A percentile compares a stretch with the other conserved stretches of the same genome.
phyloP scores from a whole-genome alignment of 352 stramenopile species.

The Phytophthora capsici region DNA sequence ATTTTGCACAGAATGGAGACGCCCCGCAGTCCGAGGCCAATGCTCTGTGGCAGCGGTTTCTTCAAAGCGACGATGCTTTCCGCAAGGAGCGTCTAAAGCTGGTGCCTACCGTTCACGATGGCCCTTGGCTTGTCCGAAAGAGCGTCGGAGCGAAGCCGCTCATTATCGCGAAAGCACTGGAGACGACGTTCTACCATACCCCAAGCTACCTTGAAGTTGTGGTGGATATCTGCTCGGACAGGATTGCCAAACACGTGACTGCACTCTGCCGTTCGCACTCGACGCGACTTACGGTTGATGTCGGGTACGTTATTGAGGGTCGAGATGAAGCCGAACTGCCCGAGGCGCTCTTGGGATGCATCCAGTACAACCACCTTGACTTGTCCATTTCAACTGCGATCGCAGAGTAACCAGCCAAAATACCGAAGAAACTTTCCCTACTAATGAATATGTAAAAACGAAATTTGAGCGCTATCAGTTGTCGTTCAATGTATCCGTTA shows the following conservation, averaged over 20 bases:
- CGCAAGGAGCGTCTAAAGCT: constrained; percentile 82
- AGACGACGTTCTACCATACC: constrained; percentile 69
- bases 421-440: not conserved
- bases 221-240: constrained; percentile 80
- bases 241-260: constrained; percentile 80
- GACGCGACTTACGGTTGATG: constrained; percentile 72
- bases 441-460: constrained; percentile 29
- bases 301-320: constrained; percentile 86
- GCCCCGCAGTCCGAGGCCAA: constrained; percentile 34
- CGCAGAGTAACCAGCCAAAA: constrained; percentile 22
- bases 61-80: constrained; percentile 68
- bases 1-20: constrained; percentile 66
- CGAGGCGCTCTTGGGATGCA: constrained; percentile 79
- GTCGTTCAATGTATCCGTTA: too few species aligned
- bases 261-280: constrained; percentile 75
- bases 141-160: constrained; percentile 80
- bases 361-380: constrained; percentile 84
- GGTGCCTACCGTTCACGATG: constrained; percentile 78
- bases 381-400: constrained; percentile 62
- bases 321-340: constrained; percentile 70
- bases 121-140: constrained; percentile 84
- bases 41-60: constrained; percentile 68
- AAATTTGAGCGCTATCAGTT: not conserved
- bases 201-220: constrained; percentile 75
- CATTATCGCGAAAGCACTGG: constrained; percentile 71